Evolutionary conservation across 176 grass and related monocot species (phyloP).

Genomic region (Thalia dealbata): DNA sequence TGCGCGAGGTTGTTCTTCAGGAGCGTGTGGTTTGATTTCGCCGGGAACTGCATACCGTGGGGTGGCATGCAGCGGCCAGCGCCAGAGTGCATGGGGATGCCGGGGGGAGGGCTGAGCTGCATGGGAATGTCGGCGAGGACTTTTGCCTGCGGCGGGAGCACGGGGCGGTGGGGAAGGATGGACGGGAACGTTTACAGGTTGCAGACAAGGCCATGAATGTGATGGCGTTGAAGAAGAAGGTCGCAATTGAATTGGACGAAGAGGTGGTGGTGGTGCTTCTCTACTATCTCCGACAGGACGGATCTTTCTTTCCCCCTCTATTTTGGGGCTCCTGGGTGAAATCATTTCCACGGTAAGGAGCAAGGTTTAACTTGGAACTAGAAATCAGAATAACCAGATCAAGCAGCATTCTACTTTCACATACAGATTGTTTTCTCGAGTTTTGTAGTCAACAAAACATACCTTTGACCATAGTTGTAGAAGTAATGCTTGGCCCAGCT

Average conservation of each 20-base stretch:
- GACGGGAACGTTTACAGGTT: neutral
- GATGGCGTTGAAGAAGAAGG: too few relatives aligned
- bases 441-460: too few relatives aligned
- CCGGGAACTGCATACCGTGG: conserved; percentile 70
- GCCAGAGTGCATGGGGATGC: conserved; percentile 50
- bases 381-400: too few relatives aligned
- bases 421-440: too few relatives aligned
- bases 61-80: conserved; percentile 60
- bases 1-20: conserved; percentile 41
- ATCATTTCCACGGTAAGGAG: too few relatives aligned
- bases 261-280: neutral
- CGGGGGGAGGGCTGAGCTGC: conserved; percentile 53
- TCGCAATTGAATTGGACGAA: too few relatives aligned
- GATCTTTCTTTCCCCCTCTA: too few relatives aligned
- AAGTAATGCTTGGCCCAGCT: too few relatives aligned
- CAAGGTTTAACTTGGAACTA: too few relatives aligned
- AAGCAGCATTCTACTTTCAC: too few relatives aligned
- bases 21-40: conserved; percentile 61
- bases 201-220: neutral
- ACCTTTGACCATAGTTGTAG: too few relatives aligned
- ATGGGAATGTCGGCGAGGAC: conserved; percentile 40
- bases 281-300: neutral
- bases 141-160: conserved; percentile 20
- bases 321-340: too few relatives aligned
- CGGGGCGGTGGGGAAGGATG: conserved; percentile 21